Base-by-base conservation (phyloP, 2,329 filamentous ascomycete species). In the Cryphonectria parasitica region DNA sequence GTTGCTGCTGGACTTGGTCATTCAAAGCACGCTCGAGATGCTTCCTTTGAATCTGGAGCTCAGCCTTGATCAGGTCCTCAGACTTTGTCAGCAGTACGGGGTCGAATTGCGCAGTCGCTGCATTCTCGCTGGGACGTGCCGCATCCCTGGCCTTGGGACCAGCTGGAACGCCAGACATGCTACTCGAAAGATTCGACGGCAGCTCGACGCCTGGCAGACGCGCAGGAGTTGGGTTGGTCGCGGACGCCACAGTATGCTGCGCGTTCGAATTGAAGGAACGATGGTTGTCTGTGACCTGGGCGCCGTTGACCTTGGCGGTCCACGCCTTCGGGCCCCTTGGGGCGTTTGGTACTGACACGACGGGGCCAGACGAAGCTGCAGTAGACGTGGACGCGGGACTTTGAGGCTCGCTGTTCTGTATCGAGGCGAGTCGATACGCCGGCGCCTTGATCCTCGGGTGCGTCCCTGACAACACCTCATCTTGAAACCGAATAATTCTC, bases 71-170 rank as follows among this genome's bases (percentile, higher is more conserved):
- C 75, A 97, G 85, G 78, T 93, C 90, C 78, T 94, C 92, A 75
- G 94, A 95, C 81, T 97, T 97, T 78, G 93, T 91, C 80, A 97
- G 86, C 75, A 97, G 86, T 72, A 97, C 90, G 65, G 94, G 93
- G 79, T 97, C 89, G 82, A 96, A 92, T 80, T 91, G 90, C 72
- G 90, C 89, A 74, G 86, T 87, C 71, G 83, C 81, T 74, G 86
- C 81, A 31, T 36, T 43, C 31, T 69, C 67, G 76, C 82, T 85
- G 72, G 81, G 82, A 76, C 78, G 82, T 73, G 74, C 78, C 79
- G 75, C 80, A 75, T 73, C 76, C 74, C 77, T 76, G 72, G 78
- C 74, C 70, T 34, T 71, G n/a, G 71, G 69, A 34, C 71, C 71
- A 45, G 69, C 66, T 45, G 71, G 58, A 49, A 66, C 43, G 65